Conservation (phyloP, 257 asterid genomes). For the Plantago ovata region DNA sequence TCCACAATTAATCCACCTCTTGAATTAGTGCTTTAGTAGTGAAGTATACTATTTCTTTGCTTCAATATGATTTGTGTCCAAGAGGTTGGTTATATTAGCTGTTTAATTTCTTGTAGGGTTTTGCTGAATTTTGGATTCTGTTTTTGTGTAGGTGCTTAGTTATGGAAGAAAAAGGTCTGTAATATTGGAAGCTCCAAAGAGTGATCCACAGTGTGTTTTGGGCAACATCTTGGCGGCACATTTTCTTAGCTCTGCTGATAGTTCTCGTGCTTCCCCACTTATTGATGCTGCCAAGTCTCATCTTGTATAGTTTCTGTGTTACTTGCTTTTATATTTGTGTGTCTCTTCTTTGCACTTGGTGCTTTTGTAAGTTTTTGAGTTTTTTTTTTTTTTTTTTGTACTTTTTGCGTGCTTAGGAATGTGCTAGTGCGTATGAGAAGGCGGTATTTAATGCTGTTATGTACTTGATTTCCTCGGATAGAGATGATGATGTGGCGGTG, state of each 20-base stretch:
- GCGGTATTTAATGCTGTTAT: slow-evolving; percentile 51
- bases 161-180: slow-evolving; percentile 80
- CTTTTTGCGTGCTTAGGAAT: slow-evolving; percentile 36
- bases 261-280: slow-evolving; percentile 43
- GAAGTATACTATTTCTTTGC: neutral
- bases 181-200: slow-evolving; percentile 79
- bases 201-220: slow-evolving; percentile 82
- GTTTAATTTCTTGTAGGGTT: neutral
- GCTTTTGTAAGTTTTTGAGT: slow-evolving; percentile 7
- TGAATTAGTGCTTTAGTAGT: no score
- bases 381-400: neutral
- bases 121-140: neutral
- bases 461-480: slow-evolving; percentile 54
- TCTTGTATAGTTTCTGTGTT: slow-evolving; percentile 41
- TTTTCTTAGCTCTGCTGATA: slow-evolving; percentile 49
- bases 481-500: slow-evolving; percentile 82
- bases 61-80: neutral
- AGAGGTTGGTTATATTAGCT: neutral
- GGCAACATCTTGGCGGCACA: slow-evolving; percentile 84
- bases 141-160: slow-evolving; percentile 55
- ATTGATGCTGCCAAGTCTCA: slow-evolving; percentile 64
- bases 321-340: neutral
- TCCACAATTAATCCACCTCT: no score
- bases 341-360: neutral
- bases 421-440: slow-evolving; percentile 70